Percentiles rank a stretch among this genome's conserved stretches.
Evolutionary conservation across 192 early-diverging fungal genomes (phyloP).

Genomic region (Dispira simplex): DNA sequence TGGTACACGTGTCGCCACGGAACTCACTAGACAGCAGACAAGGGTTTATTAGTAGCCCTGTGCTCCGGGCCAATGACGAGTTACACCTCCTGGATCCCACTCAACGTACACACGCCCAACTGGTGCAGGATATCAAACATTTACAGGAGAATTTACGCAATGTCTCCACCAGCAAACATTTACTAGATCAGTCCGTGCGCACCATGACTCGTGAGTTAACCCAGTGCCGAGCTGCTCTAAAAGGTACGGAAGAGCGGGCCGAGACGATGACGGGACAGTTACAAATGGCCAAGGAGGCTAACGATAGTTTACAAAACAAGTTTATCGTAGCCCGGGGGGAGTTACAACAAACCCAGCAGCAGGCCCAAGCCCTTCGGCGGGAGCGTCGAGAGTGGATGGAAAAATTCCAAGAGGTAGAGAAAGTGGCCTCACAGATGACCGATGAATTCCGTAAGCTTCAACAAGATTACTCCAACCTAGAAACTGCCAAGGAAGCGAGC

Average conservation of each 20-base stretch:
- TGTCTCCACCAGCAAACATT: background rate
- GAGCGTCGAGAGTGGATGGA: constrained; percentile 2
- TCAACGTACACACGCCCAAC: background rate
- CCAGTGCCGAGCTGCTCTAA: background rate
- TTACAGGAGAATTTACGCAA: constrained; percentile 4
- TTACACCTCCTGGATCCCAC: background rate
- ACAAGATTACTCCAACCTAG: no score
- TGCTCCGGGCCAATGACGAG: background rate
- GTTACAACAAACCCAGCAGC: constrained; percentile 9
- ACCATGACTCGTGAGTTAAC: background rate
- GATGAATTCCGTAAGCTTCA: background rate
- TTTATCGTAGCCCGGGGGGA: background rate
- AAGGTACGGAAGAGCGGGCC: constrained; percentile 10
- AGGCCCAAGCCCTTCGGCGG: constrained; percentile 9
- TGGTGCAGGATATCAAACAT: constrained; percentile 1
- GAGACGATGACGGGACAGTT: constrained; percentile 9
- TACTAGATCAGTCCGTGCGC: constrained; percentile 8
- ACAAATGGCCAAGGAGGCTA: background rate
- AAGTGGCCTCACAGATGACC: background rate
- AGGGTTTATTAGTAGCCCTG: background rate
- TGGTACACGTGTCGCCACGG: constrained; percentile 6
- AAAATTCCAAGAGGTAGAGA: background rate
- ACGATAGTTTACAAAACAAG: background rate
- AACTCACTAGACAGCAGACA: constrained; percentile 4
- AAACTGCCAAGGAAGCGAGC: no score